phyloP scores from a whole-genome alignment of 78 protist species.

The Emiliania huxleyi region DNA sequence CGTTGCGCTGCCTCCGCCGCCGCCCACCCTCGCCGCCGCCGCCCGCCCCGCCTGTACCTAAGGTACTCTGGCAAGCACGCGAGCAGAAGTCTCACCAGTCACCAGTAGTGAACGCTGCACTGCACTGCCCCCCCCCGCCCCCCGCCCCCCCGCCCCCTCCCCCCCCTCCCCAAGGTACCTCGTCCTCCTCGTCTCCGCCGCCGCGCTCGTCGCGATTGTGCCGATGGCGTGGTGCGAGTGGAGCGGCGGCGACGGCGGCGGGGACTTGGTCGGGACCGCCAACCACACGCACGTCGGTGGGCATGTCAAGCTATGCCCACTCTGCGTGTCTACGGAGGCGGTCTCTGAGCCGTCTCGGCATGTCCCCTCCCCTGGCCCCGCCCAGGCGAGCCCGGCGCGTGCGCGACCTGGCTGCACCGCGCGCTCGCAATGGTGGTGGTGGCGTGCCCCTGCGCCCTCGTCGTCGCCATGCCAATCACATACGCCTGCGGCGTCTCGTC shows the following conservation, averaged over 20 bases:
- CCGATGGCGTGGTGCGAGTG: not conserved
- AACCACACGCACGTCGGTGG: not conserved
- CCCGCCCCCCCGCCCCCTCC: no score
- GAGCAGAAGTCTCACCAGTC: no score
- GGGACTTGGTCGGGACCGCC: not conserved
- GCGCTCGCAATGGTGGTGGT: not conserved
- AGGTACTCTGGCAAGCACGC: no score
- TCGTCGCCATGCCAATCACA: not conserved
- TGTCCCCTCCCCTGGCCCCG: no score
- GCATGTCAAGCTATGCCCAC: no score
- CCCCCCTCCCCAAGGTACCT: not conserved
- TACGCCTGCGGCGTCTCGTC: not conserved
- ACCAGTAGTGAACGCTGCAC: no score
- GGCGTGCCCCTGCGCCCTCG: not conserved
- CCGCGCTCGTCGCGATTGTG: not conserved
- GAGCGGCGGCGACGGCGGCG: not conserved
- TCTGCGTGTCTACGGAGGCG: no score
- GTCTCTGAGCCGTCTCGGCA: no score
- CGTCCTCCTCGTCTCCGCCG: not conserved
- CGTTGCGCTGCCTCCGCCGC: no score
- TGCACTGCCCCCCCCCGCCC: no score
- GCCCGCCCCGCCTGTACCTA: no score
- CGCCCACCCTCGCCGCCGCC: no score
- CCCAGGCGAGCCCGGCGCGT: not conserved
- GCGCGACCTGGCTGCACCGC: not conserved